Evolutionary conservation across 2,329 filamentous ascomycete genomes (phyloP), one percentile per base, ranked within the genome.

Genomic region (Zymoseptoria pseudotritici): DNA sequence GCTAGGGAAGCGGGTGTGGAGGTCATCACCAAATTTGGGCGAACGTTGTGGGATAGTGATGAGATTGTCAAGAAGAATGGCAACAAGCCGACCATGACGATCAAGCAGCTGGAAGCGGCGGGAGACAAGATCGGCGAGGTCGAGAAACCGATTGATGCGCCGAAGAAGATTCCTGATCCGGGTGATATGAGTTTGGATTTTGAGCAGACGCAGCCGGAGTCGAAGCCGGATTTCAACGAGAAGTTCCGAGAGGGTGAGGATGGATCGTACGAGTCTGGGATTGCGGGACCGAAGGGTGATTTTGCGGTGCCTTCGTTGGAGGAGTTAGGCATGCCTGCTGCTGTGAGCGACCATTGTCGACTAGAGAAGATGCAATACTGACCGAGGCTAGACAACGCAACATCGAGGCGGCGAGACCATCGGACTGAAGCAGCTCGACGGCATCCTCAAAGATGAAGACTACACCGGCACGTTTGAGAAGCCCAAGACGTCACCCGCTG

Each of bases 381-480:
- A 46, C 13, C 36, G 5, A 46, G 5, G 17, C 36, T n/a, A 46
- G 36, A 88, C 84, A 1, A 86, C 86, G 5, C 82, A 83, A 1
- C 86, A 90, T 67, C 80, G 81, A 5, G 89, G 89, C 26, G 88
- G 89, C n/a, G 89, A 92, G 73, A 84, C 79, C 1, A 68, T 81
- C 1, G 87, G 87, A 0, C 74, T 91, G 3, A 70, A 79, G 62
- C 76, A 76, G 29, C 79, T 92, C 1, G 77, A 81, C 8, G 74
- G 80, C 3, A 83, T 89, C 31, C 80, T 89, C 60, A 75, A 78
- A 2, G 76, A 91, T 62, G 79, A 83, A 60, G 79, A 83, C 57
- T 91, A 90, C 70, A 85, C 85, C 0, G 87, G 86, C 1, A 90
- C 84, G 0, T 92, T 92, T 67, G 82, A 86, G 69, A 92, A 92